Base-by-base conservation (phyloP, 139 green algal species). In the Tetradesmus lagerheimii region DNA sequence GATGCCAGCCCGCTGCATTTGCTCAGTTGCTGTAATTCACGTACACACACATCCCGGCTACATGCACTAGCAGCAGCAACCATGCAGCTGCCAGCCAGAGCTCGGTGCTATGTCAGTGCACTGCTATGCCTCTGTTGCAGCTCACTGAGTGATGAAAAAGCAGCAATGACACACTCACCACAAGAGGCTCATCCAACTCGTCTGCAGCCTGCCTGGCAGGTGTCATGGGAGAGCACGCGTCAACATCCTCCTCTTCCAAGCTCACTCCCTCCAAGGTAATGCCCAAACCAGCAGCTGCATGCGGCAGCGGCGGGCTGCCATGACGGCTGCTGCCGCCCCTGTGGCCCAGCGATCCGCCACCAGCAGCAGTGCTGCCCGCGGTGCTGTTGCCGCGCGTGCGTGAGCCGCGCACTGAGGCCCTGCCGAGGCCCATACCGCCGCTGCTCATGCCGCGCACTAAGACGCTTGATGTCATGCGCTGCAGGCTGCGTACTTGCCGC, bases 401-500 rank as follows among this genome's bases (percentile, higher is more conserved):
- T 34, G 62, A 31, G 82, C 82, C 29, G 16, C 57, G 57, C 57
- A 71, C 57, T 0, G 57, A 71, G 15, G 18, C 5, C 38, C 50
- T 31, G 53, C 83, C 41, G 57, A 35, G n/a, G 34, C 47, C n/a
- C 83, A 50, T 78, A 27, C 78, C 76, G n/a, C 50, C 47, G 34
- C 41, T 66, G 77, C 85, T 83, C 18, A 83, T 83, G 43, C 75
- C 77, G 15, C 87, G 78, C 16, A 41, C 47, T 12, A 86, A 34
- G 8, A 85, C 76, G 43, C 31, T 88, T 15, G 88, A 88, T 62
- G 80, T 47, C 88, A 86, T 86, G 43, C 83, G 83, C 37, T 85
- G 75, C 38, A 89, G 57, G 34, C 45, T 80, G 16, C 74, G 57
- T 45, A 93, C 90, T 16, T 91, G 85, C 34, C 91, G 87, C 43